These are phyloP conservation scores for Umbelopsis ramanniana DNA, from an alignment of 192 early-diverging fungal genomes.

Conservation along the genomic window DNA sequence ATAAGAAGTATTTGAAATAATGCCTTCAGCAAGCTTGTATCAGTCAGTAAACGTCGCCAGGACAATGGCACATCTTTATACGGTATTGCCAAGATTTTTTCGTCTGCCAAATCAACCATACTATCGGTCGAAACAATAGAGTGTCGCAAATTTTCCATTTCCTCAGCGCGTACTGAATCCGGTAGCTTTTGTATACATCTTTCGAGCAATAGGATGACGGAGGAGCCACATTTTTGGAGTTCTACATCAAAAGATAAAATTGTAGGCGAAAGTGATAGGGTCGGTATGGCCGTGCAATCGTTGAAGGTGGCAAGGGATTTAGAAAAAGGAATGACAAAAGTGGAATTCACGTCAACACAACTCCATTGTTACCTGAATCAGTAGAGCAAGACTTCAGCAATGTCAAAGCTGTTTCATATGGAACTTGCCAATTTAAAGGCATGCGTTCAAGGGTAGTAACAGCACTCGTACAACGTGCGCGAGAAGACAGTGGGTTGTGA, in stretches of 20 bases:
- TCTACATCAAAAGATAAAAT: neutral
- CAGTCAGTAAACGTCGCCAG: conserved; percentile 56
- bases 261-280: too few relatives aligned
- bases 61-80: conserved; percentile 53
- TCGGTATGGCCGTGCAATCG: too few relatives aligned
- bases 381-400: neutral
- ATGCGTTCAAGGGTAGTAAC: neutral
- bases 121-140: neutral
- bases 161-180: neutral
- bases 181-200: neutral
- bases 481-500: too few relatives aligned
- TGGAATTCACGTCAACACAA: neutral
- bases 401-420: neutral
- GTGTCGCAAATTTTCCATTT: neutral
- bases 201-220: neutral
- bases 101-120: conserved; percentile 5
- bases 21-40: conserved; percentile 49
- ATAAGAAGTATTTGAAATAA: conserved; percentile 18
- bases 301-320: too few relatives aligned
- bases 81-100: conserved; percentile 23
- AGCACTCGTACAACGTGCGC: neutral
- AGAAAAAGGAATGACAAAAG: too few relatives aligned
- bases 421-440: neutral
- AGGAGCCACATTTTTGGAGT: neutral
- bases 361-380: neutral